Percentiles rank a stretch among this genome's conserved stretches.
Evolutionary conservation across 192 early-diverging fungal species (phyloP).

Genomic region (Backusella morwellensis): DNA sequence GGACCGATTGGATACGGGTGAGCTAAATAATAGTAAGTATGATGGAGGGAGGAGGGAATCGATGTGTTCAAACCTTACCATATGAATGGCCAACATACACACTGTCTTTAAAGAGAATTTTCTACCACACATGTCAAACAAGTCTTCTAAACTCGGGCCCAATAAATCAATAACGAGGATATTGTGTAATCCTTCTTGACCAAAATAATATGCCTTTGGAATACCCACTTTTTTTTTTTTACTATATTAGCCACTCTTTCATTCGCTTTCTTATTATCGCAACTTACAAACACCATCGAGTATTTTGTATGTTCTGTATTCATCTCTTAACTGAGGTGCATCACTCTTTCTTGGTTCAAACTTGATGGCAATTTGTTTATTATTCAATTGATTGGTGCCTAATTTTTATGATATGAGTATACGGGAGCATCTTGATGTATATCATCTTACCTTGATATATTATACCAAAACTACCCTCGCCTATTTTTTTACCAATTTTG

Average conservation of each 20-base stretch:
- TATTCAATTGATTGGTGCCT: constrained; percentile 82
- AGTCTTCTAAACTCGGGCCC: constrained; percentile 89
- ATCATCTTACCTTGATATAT: constrained; percentile 88
- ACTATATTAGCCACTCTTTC: no score
- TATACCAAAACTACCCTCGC: constrained; percentile 97
- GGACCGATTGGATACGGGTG: constrained; percentile 83
- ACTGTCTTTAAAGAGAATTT: constrained; percentile 93
- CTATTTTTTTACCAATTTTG: constrained; percentile 93
- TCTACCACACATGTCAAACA: constrained; percentile 93
- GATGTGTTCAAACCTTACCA: constrained; percentile 51
- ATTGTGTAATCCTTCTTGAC: constrained; percentile 93
- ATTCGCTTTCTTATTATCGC: neutral
- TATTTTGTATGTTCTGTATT: constrained; percentile 94
- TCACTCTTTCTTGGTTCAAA: constrained; percentile 95
- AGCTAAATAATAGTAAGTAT: constrained; percentile 29
- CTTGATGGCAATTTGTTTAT: constrained; percentile 94
- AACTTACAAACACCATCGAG: constrained; percentile 62
- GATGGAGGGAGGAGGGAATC: neutral
- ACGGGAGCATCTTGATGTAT: no score
- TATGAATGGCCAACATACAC: constrained; percentile 91
- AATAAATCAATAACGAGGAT: constrained; percentile 92
- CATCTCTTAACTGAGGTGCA: constrained; percentile 94
- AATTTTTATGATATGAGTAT: neutral
- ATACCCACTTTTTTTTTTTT: constrained; percentile 61
- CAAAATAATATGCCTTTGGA: constrained; percentile 93